Percentiles rank a stretch among this genome's conserved stretches.
phyloP scores from a whole-genome alignment of 2,329 filamentous ascomycete species.

The Lasiodiplodia sp. region DNA sequence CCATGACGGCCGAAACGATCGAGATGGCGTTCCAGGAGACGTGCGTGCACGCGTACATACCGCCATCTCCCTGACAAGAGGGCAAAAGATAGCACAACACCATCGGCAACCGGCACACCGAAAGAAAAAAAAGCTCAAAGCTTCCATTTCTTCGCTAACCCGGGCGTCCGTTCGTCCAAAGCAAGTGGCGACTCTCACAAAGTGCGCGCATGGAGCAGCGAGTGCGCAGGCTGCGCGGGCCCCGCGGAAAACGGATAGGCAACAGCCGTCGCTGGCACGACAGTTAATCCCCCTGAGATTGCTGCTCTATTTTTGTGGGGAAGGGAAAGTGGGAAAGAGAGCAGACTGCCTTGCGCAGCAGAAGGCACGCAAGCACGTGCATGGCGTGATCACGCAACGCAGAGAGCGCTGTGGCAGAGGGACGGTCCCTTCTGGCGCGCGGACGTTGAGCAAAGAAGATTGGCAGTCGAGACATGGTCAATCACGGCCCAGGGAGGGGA shows the following conservation, averaged over 20 bases:
- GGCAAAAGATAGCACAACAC: no score
- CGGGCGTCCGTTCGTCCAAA: no score
- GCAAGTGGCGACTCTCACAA: background rate
- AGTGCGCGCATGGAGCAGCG: background rate
- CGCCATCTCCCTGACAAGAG: no score
- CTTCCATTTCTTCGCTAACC: no score
- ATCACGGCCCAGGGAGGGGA: background rate
- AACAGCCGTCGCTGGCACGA: background rate
- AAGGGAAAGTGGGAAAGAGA: background rate
- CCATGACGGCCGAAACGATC: background rate
- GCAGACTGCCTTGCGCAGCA: background rate
- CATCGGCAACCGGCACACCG: no score
- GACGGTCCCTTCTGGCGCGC: background rate
- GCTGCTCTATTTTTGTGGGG: slow-evolving; percentile 31
- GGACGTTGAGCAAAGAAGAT: background rate
- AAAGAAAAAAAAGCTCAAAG: no score
- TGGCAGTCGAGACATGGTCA: background rate
- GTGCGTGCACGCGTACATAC: no score
- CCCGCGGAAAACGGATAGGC: background rate
- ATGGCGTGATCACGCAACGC: slow-evolving; percentile 9
- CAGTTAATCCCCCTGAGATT: slow-evolving; percentile 29
- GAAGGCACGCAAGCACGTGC: background rate
- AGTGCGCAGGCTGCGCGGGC: background rate
- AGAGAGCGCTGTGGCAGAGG: background rate
- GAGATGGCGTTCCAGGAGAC: no score